Evolutionary conservation across 306 rosid species (phyloP), one percentile per base, ranked within the genome.

Genomic region (Begonia fuchsioides): DNA sequence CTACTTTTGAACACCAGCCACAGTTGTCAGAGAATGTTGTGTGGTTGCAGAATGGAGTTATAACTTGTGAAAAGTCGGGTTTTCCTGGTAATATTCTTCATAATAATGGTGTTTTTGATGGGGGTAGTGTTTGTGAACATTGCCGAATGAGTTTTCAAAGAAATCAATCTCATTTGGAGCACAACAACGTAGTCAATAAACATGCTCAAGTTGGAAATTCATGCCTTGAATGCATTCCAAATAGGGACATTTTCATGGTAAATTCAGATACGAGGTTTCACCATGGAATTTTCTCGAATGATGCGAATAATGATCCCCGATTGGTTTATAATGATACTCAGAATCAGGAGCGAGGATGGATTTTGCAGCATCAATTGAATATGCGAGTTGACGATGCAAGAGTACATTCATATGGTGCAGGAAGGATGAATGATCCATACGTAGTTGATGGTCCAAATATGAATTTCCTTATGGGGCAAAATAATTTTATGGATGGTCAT

Each of bases 341-440:
- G 39, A 73, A 68, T 62, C 86, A 76, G 20, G 94, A 80, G 57
- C 75, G 81, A 68, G 92, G 73, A 39, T 76, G 96, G 93, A 67
- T 66, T 61, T 50, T 70, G 60, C 81, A 66, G 55, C 83, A 68
- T 59, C 86, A 65, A 44, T 52, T 78, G 67, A 74, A 58, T 62
- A 59, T 61, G 57, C 79, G 68, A 53, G 58, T 58, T 35, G 95
- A 82, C 44, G 96, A 86, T 60, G 57, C 67, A 39, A 73, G 86
- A 51, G 51, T 56, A 13, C 74, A 72, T 32, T 70, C 62, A 39
- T 72, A 79, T 47, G 90, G 74, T 55, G 56, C 76, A 55, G 82
- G 75, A 54, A 81, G 84, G 62, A 18, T 71, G 59, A 67, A 49
- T 45, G 95, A 81, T 55, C 85, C 76, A 53, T 76, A 71, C 52